A percentile compares a stretch with the other conserved stretches of the same genome.
Conservation (phyloP, 2,329 filamentous ascomycete species). For the Xylaria sp. region DNA sequence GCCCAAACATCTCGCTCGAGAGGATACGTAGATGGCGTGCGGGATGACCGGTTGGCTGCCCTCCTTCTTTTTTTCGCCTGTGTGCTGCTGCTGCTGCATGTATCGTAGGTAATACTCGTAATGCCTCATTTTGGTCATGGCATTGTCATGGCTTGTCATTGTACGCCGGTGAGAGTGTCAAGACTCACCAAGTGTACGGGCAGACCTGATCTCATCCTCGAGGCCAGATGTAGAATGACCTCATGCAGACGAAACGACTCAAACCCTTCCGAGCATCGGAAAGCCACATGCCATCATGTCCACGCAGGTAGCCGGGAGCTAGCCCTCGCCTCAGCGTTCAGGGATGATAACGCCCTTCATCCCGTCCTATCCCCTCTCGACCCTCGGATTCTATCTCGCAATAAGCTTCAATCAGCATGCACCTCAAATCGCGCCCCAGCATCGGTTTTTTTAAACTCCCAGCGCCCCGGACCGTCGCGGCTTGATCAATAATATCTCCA, state of each 20-base stretch:
- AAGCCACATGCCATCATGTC: not conserved
- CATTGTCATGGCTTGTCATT: not conserved
- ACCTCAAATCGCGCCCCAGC: not conserved
- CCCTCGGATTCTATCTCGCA: no score
- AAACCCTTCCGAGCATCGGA: not conserved
- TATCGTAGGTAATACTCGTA: no score
- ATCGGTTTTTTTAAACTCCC: not conserved
- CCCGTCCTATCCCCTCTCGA: no score
- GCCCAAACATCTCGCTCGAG: not conserved
- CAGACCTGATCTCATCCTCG: no score
- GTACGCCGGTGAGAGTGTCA: not conserved
- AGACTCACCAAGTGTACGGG: no score
- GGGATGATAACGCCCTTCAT: no score
- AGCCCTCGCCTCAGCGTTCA: no score
- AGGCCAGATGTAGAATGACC: not conserved
- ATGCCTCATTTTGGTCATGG: no score
- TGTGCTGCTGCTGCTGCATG: no score
- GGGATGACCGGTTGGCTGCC: conserved; percentile 1
- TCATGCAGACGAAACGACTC: not conserved
- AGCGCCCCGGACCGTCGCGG: not conserved
- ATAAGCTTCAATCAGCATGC: not conserved
- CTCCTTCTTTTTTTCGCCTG: not conserved
- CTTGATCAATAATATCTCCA: not conserved
- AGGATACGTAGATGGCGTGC: conserved; percentile 12
- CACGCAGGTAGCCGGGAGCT: not conserved